Evolutionary conservation across 2,329 filamentous ascomycete species (phyloP).

Genomic region (Leptosphaerulina australis): DNA sequence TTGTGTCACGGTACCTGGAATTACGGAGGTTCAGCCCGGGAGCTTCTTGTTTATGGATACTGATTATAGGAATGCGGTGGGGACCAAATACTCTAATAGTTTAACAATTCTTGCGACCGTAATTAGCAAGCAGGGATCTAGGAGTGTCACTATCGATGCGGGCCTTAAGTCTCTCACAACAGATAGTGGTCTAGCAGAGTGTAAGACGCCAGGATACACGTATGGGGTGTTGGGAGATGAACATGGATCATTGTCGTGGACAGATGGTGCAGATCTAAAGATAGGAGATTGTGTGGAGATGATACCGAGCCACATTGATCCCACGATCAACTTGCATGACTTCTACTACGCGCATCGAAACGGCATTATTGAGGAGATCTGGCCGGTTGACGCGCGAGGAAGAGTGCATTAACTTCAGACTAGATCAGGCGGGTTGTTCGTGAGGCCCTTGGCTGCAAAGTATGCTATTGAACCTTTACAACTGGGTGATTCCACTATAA

Average conservation of each 20-base stretch:
- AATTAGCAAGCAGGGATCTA: constrained; percentile 55
- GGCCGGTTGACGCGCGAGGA: constrained; percentile 58
- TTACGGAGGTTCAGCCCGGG: constrained; percentile 62
- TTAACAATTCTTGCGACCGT: constrained; percentile 58
- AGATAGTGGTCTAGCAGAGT: constrained; percentile 59
- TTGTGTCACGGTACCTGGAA: constrained; percentile 56
- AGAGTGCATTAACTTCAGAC: constrained; percentile 54
- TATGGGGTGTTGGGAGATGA: constrained; percentile 58
- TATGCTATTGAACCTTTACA: constrained; percentile 24
- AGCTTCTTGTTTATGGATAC: constrained; percentile 65
- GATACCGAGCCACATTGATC: constrained; percentile 62
- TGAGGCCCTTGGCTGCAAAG: constrained; percentile 14
- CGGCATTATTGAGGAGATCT: constrained; percentile 59
- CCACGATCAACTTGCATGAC: constrained; percentile 60
- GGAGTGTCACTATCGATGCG: constrained; percentile 56
- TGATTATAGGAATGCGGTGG: constrained; percentile 61
- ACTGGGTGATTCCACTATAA: constrained; percentile 16
- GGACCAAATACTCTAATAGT: constrained; percentile 57
- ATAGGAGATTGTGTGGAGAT: constrained; percentile 59
- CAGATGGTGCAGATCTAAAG: constrained; percentile 48
- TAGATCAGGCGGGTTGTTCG: constrained; percentile 15
- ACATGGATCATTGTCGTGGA: constrained; percentile 57
- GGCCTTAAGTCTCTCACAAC: constrained; percentile 60
- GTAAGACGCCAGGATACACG: constrained; percentile 50
- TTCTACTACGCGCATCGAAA: constrained; percentile 58